Evolutionary conservation across 345 rosid genomes (phyloP).

Genomic region (Gynandropsis gynandra): DNA sequence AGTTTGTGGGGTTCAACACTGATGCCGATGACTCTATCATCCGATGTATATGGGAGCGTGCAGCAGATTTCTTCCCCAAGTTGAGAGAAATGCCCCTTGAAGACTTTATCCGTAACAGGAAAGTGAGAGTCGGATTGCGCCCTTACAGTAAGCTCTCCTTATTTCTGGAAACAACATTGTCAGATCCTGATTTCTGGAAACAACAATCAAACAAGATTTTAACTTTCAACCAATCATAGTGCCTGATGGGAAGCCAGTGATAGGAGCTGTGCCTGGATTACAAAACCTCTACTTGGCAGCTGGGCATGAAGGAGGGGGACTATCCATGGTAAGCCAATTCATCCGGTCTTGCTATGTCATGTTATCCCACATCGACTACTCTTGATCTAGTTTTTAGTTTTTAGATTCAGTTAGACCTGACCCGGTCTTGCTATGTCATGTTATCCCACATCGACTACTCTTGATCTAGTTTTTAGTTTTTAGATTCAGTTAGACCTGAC

Average conservation of each 20-base stretch:
- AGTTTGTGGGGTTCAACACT: constrained; percentile 71
- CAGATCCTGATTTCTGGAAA: background rate
- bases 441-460: too few species aligned
- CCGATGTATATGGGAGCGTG: constrained; percentile 60
- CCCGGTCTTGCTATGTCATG: too few species aligned
- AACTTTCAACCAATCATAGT: constrained; percentile 36
- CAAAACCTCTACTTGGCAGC: constrained; percentile 66
- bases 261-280: constrained; percentile 64
- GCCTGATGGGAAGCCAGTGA: constrained; percentile 90
- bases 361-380: too few species aligned
- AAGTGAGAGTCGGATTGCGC: constrained; percentile 90
- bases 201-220: background rate
- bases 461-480: too few species aligned
- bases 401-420: too few species aligned
- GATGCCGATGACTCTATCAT: constrained; percentile 56
- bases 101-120: constrained; percentile 40
- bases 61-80: constrained; percentile 73
- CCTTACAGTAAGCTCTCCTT: constrained; percentile 73
- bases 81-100: constrained; percentile 39
- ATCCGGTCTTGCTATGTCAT: too few species aligned
- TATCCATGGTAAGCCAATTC: constrained; percentile 71
- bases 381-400: too few species aligned
- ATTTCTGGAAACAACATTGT: background rate
- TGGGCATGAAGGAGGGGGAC: constrained; percentile 96
- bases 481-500: too few species aligned